A percentile compares a stretch with the other conserved stretches of the same genome.
Conservation (phyloP, 306 rosid genomes). For the Rosa lucieae region DNA sequence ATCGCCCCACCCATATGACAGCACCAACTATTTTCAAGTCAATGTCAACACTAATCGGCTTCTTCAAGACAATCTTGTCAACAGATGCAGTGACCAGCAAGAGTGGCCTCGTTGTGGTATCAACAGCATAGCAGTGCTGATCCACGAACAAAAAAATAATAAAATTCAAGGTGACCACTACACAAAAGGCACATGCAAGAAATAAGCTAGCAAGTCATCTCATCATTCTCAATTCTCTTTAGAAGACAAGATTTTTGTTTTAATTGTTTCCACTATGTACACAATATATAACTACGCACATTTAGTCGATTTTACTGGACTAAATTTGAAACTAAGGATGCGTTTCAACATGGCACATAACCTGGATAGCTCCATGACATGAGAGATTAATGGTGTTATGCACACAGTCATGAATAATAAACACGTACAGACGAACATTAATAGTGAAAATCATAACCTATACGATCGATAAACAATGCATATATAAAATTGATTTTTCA, state of each 20-base stretch:
- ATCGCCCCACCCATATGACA: conserved; percentile 92
- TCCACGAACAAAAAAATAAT: conserved; percentile 18
- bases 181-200: too few species aligned
- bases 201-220: too few species aligned
- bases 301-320: background rate
- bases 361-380: background rate
- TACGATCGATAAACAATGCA: background rate
- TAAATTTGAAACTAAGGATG: too few species aligned
- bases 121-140: conserved; percentile 86
- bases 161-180: too few species aligned
- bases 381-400: background rate
- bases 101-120: conserved; percentile 83
- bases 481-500: background rate
- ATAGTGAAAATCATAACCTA: too few species aligned
- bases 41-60: conserved; percentile 72
- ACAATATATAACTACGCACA: background rate
- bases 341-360: too few species aligned
- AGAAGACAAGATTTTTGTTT: background rate
- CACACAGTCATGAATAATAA: too few species aligned
- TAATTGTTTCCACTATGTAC: background rate
- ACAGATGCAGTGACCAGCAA: conserved; percentile 90
- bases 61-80: conserved; percentile 86
- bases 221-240: background rate
- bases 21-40: conserved; percentile 87
- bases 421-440: too few species aligned